Conservation (phyloP, 2,329 filamentous ascomycete species). For the Botrytis pseudocinerea region DNA sequence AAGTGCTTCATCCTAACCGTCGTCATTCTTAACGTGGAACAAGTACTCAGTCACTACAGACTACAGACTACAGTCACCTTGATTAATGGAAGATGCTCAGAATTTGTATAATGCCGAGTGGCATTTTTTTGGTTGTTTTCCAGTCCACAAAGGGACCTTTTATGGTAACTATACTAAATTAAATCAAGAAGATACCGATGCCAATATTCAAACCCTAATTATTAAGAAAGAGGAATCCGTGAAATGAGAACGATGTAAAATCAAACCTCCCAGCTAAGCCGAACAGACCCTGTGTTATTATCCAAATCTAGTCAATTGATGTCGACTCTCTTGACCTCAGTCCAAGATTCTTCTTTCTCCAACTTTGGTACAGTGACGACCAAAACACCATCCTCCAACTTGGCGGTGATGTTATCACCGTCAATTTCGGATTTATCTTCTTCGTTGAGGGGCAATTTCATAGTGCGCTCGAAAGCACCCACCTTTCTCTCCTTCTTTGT, state of each 20-base stretch:
- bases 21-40: not conserved
- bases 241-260: not conserved
- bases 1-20: not conserved
- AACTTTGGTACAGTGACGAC: conserved; percentile 75
- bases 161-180: conserved; percentile 26
- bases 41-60: not conserved
- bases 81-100: not conserved
- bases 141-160: conserved; percentile 20
- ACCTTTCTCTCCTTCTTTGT: conserved; percentile 65
- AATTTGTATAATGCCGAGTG: conserved; percentile 25
- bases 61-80: not conserved
- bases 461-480: conserved; percentile 71
- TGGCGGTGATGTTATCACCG: conserved; percentile 67
- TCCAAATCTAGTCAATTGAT: conserved; percentile 41
- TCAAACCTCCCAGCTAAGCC: conserved; percentile 23
- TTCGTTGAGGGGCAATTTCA: conserved; percentile 59
- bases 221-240: not conserved
- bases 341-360: conserved; percentile 58
- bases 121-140: conserved; percentile 33
- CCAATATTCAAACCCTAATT: conserved; percentile 18
- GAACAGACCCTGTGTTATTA: conserved; percentile 14
- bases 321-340: conserved; percentile 61
- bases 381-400: conserved; percentile 76
- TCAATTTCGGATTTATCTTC: conserved; percentile 63
- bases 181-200: conserved; percentile 24